phyloP scores from a whole-genome alignment of 2,329 filamentous ascomycete species.

The Alternaria consortialis region DNA sequence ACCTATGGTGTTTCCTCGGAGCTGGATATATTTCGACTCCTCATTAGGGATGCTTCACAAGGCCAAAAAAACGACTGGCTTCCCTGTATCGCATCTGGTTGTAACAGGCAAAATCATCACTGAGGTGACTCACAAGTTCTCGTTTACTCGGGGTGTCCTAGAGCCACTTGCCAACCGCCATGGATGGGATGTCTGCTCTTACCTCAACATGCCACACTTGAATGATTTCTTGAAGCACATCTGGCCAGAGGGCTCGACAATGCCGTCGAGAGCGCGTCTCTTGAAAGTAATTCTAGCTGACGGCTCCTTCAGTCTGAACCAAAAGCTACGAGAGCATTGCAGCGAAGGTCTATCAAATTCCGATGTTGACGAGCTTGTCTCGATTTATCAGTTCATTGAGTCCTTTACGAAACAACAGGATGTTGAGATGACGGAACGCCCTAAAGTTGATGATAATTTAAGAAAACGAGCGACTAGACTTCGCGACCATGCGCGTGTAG shows the following conservation, averaged over 20 bases:
- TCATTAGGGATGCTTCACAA: background rate
- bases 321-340: too few relatives aligned
- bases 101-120: background rate
- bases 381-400: too few relatives aligned
- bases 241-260: background rate
- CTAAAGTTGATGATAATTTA: too few relatives aligned
- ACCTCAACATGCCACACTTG: background rate
- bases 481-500: background rate
- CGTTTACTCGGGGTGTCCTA: background rate
- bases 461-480: background rate
- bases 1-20: slow-evolving; percentile 1
- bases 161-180: background rate
- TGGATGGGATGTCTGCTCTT: background rate
- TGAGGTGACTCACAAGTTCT: background rate
- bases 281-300: too few relatives aligned
- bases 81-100: background rate
- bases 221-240: background rate
- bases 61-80: background rate
- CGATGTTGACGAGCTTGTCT: too few relatives aligned
- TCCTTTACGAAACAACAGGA: too few relatives aligned
- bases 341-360: too few relatives aligned
- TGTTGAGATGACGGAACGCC: too few relatives aligned
- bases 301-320: too few relatives aligned
- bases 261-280: too few relatives aligned
- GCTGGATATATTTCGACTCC: background rate